Base-by-base conservation (phyloP, 768 basidiomycete species). In the Boletus speciosus region DNA sequence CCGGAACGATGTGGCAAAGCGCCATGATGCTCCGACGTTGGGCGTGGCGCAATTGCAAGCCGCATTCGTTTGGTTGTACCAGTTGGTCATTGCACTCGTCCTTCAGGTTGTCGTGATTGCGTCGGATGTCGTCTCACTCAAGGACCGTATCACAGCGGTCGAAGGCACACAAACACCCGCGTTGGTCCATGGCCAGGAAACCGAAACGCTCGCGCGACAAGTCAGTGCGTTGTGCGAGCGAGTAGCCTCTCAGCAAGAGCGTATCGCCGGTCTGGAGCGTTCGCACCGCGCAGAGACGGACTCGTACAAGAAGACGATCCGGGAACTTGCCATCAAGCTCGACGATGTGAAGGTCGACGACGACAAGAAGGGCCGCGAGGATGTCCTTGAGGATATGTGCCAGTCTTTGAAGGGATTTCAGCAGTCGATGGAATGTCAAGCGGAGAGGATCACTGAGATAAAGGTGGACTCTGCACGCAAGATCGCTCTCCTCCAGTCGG, bases 401-500 rank as follows among this genome's bases (percentile, higher is more conserved):
- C 9, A 32, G 27, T 56, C 55, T 0, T 2, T 54, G 32, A 46
- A 53, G 29, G 9, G 8, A 15, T n/a, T 47, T 4, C 44, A 45
- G 43, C n/a, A 23, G 9, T 37, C 38, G 31, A 43, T 51, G 34
- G 9, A 29, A 9, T 29, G 8, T 29, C 29, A 29, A 1, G 27
- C 2, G 54, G 59, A n/a, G 49, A 57, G 5, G 43, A 6, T 43
- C 40, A 23, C 37, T 54, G 39, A 8, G 29, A 8, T 29, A 8
- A 29, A 29, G 29, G 29, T 4, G 9, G 29, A 29, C 25, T 27
- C 54, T 4, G 29, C 65, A 0, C 53, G 50, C 21, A 66, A 52
- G 56, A 59, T 63, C 6, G 35, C 39, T 4, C 51, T 65, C n/a
- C 40, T 61, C 3, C 47, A 63, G 29, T 51, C 53, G 10, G 65